Evolutionary conservation across 1,139 yeast species (phyloP).

Genomic region (Suzukiozyma palmioleophila): DNA sequence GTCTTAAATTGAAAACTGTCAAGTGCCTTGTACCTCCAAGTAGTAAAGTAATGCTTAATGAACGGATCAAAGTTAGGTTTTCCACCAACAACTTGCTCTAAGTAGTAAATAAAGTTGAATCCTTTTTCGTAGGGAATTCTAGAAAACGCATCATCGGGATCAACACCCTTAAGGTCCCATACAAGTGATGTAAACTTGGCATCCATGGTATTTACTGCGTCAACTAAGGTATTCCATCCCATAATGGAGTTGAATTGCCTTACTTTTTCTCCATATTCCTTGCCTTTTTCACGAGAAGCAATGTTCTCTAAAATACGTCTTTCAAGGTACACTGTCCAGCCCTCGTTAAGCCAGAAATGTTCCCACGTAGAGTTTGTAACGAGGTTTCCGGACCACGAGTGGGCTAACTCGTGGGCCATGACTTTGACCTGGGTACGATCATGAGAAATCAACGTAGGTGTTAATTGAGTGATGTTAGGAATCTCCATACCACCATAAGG

Average conservation of each 20-base stretch:
- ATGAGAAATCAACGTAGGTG: conserved; percentile 32
- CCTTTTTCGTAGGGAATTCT: conserved; percentile 36
- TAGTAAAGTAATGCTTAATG: conserved; percentile 28
- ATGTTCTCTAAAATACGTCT: conserved; percentile 31
- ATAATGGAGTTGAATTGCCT: conserved; percentile 29
- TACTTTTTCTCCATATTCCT: conserved; percentile 24
- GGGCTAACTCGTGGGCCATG: conserved; percentile 38
- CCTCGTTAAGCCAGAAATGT: conserved; percentile 38
- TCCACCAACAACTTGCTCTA: conserved; percentile 28
- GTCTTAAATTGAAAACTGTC: conserved; percentile 28
- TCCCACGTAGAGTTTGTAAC: conserved; percentile 37
- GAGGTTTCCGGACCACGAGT: conserved; percentile 36
- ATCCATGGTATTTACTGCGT: conserved; percentile 17
- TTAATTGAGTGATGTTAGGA: conserved; percentile 35
- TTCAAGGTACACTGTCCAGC: conserved; percentile 38
- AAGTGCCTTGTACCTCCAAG: conserved; percentile 27
- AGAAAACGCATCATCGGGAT: conserved; percentile 35
- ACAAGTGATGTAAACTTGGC: conserved; percentile 22
- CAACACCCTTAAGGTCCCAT: conserved; percentile 23
- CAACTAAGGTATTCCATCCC: conserved; percentile 28
- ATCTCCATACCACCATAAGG: conserved; percentile 42
- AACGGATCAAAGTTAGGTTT: conserved; percentile 25
- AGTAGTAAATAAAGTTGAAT: conserved; percentile 26
- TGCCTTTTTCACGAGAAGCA: conserved; percentile 21
- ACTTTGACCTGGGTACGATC: conserved; percentile 34